Evolutionary conservation across 768 basidiomycete genomes (phyloP), one percentile per base, ranked within the genome.

Genomic region (Mycena crocata): DNA sequence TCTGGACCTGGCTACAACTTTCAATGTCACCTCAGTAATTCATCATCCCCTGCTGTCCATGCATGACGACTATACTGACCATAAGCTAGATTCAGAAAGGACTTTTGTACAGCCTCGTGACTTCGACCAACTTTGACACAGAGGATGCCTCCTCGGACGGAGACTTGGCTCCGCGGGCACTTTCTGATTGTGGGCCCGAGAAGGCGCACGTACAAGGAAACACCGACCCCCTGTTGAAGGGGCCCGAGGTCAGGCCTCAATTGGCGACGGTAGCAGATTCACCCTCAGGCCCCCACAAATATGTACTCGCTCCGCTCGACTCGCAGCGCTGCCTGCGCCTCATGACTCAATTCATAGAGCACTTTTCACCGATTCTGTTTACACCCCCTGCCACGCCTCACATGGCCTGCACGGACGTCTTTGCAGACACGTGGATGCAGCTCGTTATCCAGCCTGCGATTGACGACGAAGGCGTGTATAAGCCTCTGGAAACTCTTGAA

Each of bases 331-430:
- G 87, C 69, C 78, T 76, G 67, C 72, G 72, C n/a, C 80, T 90
- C 35, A 85, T 90, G 84, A 78, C 79, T 9, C 75, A 74, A 31
- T 74, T 93, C 64, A 87, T 93, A 62, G 83, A 83, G 6, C 84
- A 91, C 74, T 93, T 93, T 73, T 90, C 91, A 0, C 91, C 92
- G 2, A 80, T 89, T 37, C 77, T 93, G 0, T 93, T 93, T 75
- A 92, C 92, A 2, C 86, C 90, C 30, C 85, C 89, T 6, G 83
- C 87, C 8, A 88, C 89, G n/a, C 78, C 81, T 2, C 93, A 93
- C 73, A 92, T 92, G 90, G 78, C 78, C 5, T 93, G 93, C 76
- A 93, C 91, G 5, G 87, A 92, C 73, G 78, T 86, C 0, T 83
- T 93, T 59, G 93, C 92, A 1, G 90, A 90, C 55, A 81, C 78